Evolutionary conservation across 441 rosid species (phyloP).

Genomic region (Erodium trifolium): DNA sequence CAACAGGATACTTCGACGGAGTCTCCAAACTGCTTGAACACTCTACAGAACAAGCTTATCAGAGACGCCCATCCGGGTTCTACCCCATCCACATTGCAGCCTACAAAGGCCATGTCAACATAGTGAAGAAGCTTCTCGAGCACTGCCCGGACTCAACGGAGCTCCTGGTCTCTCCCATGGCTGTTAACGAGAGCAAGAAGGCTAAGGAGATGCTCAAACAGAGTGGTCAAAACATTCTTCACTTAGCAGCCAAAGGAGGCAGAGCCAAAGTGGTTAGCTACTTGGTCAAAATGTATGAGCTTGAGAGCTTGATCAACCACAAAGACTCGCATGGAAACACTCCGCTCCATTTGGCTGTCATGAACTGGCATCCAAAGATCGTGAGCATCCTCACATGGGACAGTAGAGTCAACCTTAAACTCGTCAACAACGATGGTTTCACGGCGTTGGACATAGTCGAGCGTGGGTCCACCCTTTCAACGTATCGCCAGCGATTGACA

Average conservation of each 20-base stretch:
- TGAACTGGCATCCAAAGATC: neutral
- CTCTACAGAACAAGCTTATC: neutral
- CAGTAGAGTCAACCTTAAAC: neutral
- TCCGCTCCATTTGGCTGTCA: neutral
- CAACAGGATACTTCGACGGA: neutral
- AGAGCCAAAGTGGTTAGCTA: neutral
- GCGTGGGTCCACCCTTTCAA: neutral
- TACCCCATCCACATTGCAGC: neutral
- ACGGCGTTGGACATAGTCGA: neutral
- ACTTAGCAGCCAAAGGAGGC: neutral
- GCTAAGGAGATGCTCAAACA: neutral
- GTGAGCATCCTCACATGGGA: neutral
- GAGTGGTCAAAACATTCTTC: neutral
- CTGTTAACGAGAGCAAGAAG: neutral
- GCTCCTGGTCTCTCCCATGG: neutral
- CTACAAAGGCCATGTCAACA: neutral
- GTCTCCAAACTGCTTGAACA: neutral
- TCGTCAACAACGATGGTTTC: neutral
- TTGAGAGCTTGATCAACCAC: neutral
- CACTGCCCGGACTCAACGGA: neutral
- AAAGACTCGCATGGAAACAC: neutral
- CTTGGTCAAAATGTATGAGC: neutral
- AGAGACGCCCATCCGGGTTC: neutral
- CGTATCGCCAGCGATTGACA: neutral
- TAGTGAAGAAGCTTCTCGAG: neutral